Base-by-base conservation (phyloP, 1,139 yeast genomes). In the Diutina siamensis region DNA sequence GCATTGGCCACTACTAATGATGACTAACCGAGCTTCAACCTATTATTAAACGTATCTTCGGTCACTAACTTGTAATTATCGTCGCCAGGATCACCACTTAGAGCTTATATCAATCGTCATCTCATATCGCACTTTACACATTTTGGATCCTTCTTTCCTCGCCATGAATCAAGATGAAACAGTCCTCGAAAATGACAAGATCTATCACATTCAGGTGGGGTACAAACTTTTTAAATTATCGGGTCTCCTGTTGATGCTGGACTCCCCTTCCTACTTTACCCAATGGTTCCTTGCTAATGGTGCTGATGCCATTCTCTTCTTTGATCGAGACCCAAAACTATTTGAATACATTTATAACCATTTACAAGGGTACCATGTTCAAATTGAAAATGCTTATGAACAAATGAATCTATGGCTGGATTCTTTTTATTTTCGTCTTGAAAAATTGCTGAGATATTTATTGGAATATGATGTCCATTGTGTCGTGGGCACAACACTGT, bases 201-300 rank as follows among this genome's bases (percentile, higher is more conserved):
- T 85, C 55, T 87, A 74, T 60, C 71, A 80, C 13, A 74, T 88
- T 25, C 88, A 83, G 58, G 81, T 87, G 3, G 95, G 95, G 0
- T 74, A 71, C 46, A 71, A 71, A 51, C 52, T 74, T 34, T 83
- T 77, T 58, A 65, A 69, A 34, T 51, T 78, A 31, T 81, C 92
- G 57, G 97, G 96, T 1, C 88, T 92, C 1, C 86, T 95, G 4
- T 61, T 88, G 40, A 83, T 89, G 21, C 84, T 86, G 1, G 97
- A 87, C 62, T 80, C 76, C 2, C 83, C 84, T 2, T 77, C 83
- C 2, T 77, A 76, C 55, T 78, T 78, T 58, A 76, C 83, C 15
- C 57, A 63, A 19, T 78, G 60, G 58, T 78, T 78, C 51, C 45
- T 48, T 2, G 54, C 60, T 17, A 67, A 54, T 2, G 71, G 70